phyloP scores from a whole-genome alignment of 2,329 filamentous ascomycete genomes.

The Samsoniella hepiali region DNA sequence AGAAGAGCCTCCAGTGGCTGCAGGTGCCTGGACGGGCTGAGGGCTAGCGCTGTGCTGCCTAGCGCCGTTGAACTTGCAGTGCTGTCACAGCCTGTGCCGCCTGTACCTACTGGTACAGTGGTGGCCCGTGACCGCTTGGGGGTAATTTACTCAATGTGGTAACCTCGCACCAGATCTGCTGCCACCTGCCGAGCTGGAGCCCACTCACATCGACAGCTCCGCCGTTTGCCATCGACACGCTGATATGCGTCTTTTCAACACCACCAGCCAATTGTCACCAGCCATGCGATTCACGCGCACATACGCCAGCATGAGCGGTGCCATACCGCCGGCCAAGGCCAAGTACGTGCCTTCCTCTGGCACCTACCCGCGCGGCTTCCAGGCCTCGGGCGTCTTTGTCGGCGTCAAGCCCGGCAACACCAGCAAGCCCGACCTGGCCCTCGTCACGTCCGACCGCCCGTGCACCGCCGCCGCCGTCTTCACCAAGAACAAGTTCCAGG shows the following conservation, averaged over 20 bases:
- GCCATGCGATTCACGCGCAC: constrained; percentile 35
- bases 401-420: constrained; percentile 94
- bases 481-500: constrained; percentile 97
- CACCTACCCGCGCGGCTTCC: constrained; percentile 87
- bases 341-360: constrained; percentile 86
- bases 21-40: constrained; percentile 9
- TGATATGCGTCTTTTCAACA: constrained; percentile 8
- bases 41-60: not conserved
- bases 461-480: constrained; percentile 90
- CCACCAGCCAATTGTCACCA: constrained; percentile 19
- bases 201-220: not conserved
- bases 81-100: not conserved
- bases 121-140: not conserved
- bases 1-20: not conserved
- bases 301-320: constrained; percentile 30
- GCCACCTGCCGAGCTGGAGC: constrained; percentile 2
- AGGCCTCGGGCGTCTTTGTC: constrained; percentile 80
- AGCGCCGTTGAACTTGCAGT: not conserved
- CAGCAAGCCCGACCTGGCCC: constrained; percentile 82
- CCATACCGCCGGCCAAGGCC: constrained; percentile 73
- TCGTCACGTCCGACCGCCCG: constrained; percentile 81
- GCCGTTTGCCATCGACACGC: not conserved
- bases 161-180: not conserved
- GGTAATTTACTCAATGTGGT: too few relatives aligned
- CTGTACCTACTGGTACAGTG: not conserved